Evolutionary conservation across 331 rosid genomes (phyloP).

Genomic region (Prunus yedoensis): DNA sequence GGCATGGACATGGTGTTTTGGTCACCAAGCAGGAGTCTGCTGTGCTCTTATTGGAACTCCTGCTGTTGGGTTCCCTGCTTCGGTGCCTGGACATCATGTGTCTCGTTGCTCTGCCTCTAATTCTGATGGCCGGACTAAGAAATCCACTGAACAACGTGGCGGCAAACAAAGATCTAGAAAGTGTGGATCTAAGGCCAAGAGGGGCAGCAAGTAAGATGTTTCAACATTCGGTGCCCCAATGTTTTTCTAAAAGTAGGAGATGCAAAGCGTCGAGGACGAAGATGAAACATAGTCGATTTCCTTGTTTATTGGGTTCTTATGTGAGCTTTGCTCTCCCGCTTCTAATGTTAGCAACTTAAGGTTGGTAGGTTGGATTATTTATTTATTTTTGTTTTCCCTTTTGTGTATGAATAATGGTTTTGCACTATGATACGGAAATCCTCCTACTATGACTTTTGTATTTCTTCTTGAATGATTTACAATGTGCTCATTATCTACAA

Average conservation of each 20-base stretch:
- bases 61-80: conserved; percentile 99
- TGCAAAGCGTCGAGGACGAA: conserved; percentile 69
- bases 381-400: neutral
- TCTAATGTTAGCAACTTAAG: neutral
- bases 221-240: conserved; percentile 28
- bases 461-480: neutral
- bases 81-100: conserved; percentile 80
- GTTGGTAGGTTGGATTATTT: neutral
- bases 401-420: neutral
- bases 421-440: neutral
- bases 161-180: conserved; percentile 42
- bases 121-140: conserved; percentile 34
- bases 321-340: neutral
- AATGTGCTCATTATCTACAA: neutral
- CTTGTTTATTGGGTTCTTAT: conserved; percentile 22
- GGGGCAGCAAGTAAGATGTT: conserved; percentile 40
- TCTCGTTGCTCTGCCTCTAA: conserved; percentile 53
- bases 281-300: conserved; percentile 49
- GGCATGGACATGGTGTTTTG: conserved; percentile 44
- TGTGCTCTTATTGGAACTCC: conserved; percentile 99
- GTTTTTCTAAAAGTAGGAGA: conserved; percentile 57
- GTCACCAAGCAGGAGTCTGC: conserved; percentile 98
- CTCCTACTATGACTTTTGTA: neutral
- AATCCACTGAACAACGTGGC: conserved; percentile 37
- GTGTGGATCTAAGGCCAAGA: conserved; percentile 47